Conservation (phyloP, 495 filamentous ascomycete genomes). For the Aspergillus asperescens region DNA sequence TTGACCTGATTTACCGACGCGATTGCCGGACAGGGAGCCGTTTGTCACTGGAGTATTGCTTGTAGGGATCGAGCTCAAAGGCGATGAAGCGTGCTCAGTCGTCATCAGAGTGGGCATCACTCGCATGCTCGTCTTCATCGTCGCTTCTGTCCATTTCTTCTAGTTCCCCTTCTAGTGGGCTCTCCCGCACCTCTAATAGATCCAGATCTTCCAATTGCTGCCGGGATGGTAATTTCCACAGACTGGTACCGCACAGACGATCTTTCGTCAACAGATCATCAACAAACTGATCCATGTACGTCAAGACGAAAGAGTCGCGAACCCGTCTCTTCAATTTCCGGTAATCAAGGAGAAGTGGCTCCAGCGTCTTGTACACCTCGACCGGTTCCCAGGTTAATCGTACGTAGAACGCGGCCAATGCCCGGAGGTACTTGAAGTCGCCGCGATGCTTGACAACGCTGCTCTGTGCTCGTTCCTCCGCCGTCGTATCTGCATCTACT, state of each 20-base stretch:
- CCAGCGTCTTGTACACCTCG: conserved; percentile 72
- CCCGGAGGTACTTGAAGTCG: conserved; percentile 85
- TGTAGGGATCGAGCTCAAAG: not conserved
- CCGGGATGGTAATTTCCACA: conserved; percentile 86
- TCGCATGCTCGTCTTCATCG: conserved; percentile 24
- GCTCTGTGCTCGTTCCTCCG: conserved; percentile 19
- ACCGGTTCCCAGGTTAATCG: conserved; percentile 80
- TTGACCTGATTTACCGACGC: too few relatives aligned
- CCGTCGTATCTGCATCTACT: conserved; percentile 6
- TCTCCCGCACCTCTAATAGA: conserved; percentile 76
- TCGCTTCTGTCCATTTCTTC: conserved; percentile 72
- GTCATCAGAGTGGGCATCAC: conserved; percentile 21
- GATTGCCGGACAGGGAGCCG: not conserved
- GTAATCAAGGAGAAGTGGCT: conserved; percentile 77
- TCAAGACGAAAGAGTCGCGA: conserved; percentile 63
- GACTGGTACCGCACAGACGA: conserved; percentile 80
- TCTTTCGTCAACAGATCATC: conserved; percentile 89
- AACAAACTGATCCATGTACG: conserved; percentile 87
- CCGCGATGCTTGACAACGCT: conserved; percentile 49
- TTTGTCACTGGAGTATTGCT: not conserved
- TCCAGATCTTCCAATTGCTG: conserved; percentile 86
- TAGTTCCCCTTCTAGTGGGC: conserved; percentile 73
- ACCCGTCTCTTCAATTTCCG: conserved; percentile 75
- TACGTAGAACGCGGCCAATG: conserved; percentile 85
- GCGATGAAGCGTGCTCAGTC: conserved; percentile 21